Evolutionary conservation across 106 monocot genomes (phyloP), one percentile per base, ranked within the genome.

Genomic region (Iris macrosiphon): DNA sequence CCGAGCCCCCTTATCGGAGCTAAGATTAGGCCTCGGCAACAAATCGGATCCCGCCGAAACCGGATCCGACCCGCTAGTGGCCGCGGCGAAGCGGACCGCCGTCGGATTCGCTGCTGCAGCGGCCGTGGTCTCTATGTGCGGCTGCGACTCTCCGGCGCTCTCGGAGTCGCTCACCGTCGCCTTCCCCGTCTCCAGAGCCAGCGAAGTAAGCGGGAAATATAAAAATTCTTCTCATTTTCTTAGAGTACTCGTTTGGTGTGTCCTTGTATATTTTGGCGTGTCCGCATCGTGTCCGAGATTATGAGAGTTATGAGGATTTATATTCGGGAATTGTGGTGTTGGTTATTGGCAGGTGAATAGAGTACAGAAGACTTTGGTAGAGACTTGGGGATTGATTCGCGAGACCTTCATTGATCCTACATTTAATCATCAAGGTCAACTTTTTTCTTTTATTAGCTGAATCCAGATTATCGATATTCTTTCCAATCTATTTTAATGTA

Each of bases 351-450:
- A 95, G 94, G 94, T 95, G 54, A 95, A 89, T 45, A 74, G 45
- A 4, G 95, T 95, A 4, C 95, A 95, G 77, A 79, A 79, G 60
- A 95, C 95, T 6, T 74, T 95, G 35, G 82, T 95, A 35, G 95
- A 95, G 76, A 60, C 82, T 7, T 95, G 95, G 95, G 95, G 95
- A 1, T 72, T 95, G 71, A 89, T 95, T 43, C 84, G 85, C n/a
- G 95, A 95, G 45, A 82, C 76, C 19, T 95, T 95, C 44, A 45
- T 95, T n/a, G 95, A 95, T 69, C 95, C 95, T 7, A 89, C 95
- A 32, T 95, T 95, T 59, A 95, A 95, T 55, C 89, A 89, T 67
- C 95, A 95, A 83, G 95, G 95, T 95, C 31, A 18, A 22, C 12
- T 35, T 31, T 26, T 22, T 53, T n/a, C 18, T 2, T 46, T 46